Base-by-base conservation (phyloP, 176 grass and related monocot genomes). In the Cenchrus americanus region DNA sequence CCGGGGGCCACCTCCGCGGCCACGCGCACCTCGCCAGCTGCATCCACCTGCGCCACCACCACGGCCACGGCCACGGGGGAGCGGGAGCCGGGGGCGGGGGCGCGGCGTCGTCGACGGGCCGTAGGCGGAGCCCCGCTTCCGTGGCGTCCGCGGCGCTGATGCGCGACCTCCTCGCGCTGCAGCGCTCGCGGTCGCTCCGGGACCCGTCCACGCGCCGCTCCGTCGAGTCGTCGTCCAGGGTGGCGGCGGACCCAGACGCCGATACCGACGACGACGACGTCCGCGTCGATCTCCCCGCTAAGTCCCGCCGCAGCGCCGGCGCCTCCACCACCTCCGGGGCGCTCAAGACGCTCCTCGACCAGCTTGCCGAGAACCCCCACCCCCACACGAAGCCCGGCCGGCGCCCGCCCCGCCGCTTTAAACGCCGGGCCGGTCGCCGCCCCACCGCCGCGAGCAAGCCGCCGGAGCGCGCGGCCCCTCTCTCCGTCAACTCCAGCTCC, bases 131-230 rank as follows among this genome's bases (percentile, higher is more conserved):
- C 80, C 89, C 89, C 27, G 76, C 65, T n/a, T 69, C 84, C 55
- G 62, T 71, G 43, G 72, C 86, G 67, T 87, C 88, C 4, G 83
- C 85, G 13, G 81, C 89, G 82, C 92, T 98, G 11, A 95, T 94
- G 87, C 91, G 93, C 10, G 96, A 98, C 80, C 89, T 98, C 50
- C 78, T 95, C 57, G 77, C 90, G 49, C 93, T 98, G 17, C 96
- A 98, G 85, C 87, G 89, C 76, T 95, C 93, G 48, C 84, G 83
- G 5, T 89, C 89, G 18, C 91, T 98, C 13, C 87, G 93, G 23
- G 96, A 98, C 83, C 96, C 96, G 21, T 98, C 93, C 69, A 95
- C 96, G 14, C 92, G 91, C 46, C 96, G 93, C 81, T 90, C 93
- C 60, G 90, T 92, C 75, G 87, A 86, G 86, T 94, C 90, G 19